Evolutionary conservation across 257 asterid genomes (phyloP).

Genomic region (Nicotiana sylvestris): DNA sequence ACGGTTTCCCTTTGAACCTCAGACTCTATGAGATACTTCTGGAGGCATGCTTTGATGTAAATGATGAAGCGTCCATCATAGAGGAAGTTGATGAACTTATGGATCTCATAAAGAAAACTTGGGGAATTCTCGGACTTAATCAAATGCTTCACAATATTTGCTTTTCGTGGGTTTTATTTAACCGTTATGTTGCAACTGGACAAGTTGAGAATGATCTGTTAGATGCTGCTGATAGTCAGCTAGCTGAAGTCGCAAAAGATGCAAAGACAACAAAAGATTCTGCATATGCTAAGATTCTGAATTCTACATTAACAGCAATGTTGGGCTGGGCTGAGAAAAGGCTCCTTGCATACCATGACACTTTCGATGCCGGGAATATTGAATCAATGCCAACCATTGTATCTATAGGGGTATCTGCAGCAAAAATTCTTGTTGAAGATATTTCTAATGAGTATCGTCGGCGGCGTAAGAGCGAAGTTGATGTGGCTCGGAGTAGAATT

Average conservation of each 20-base stretch:
- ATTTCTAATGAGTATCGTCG: slow-evolving; percentile 92
- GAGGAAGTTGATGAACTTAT: slow-evolving; percentile 94
- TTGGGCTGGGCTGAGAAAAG: slow-evolving; percentile 99
- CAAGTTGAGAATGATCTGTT: slow-evolving; percentile 74
- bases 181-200: slow-evolving; percentile 82
- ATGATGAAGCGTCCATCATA: slow-evolving; percentile 66
- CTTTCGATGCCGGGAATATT: slow-evolving; percentile 66
- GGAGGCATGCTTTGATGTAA: slow-evolving; percentile 81
- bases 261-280: slow-evolving; percentile 79
- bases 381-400: slow-evolving; percentile 88
- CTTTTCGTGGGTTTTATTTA: slow-evolving; percentile 89
- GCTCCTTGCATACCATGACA: slow-evolving; percentile 94
- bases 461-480: slow-evolving; percentile 83
- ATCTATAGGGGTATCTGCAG: slow-evolving; percentile 82
- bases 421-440: slow-evolving; percentile 89
- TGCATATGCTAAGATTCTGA: slow-evolving; percentile 63
- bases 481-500: slow-evolving; percentile 85
- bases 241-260: slow-evolving; percentile 89
- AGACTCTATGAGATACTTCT: slow-evolving; percentile 89
- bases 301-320: slow-evolving; percentile 83
- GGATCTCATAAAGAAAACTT: slow-evolving; percentile 93
- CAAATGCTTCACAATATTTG: slow-evolving; percentile 90
- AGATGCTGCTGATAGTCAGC: slow-evolving; percentile 74
- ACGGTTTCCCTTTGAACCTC: slow-evolving; percentile 88
- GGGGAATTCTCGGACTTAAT: slow-evolving; percentile 83